phyloP scores from a whole-genome alignment of 306 rosid species.

The Corylus avellana region DNA sequence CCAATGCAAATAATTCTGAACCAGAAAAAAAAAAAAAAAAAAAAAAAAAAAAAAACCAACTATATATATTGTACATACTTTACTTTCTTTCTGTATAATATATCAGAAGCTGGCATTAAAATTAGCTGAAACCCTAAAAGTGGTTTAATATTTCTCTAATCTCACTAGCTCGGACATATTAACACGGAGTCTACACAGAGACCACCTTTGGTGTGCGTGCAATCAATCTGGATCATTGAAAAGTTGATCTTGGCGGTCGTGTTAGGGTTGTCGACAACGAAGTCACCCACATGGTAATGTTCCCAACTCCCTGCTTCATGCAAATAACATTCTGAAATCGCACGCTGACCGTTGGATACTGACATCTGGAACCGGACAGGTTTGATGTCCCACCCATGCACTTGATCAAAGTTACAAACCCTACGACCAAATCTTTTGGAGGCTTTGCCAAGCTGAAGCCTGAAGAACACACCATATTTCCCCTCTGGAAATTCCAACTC shows the following conservation, averaged over 20 bases:
- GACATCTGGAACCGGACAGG: slow-evolving; percentile 74
- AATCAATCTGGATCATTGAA: slow-evolving; percentile 86
- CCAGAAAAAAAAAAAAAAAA: neutral
- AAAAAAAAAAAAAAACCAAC: neutral
- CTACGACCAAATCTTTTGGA: slow-evolving; percentile 55
- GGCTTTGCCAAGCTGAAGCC: slow-evolving; percentile 71
- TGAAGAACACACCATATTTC: slow-evolving; percentile 56
- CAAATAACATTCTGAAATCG: slow-evolving; percentile 48
- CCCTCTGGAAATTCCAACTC: slow-evolving; percentile 77
- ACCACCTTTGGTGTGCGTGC: slow-evolving; percentile 94
- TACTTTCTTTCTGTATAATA: neutral
- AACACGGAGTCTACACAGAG: slow-evolving; percentile 69
- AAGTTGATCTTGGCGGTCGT: slow-evolving; percentile 47
- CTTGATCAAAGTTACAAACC: slow-evolving; percentile 52
- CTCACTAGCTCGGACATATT: slow-evolving; percentile 44
- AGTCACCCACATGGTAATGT: slow-evolving; percentile 67
- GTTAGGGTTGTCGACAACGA: slow-evolving; percentile 33
- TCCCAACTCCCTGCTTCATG: slow-evolving; percentile 55
- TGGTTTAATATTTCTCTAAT: slow-evolving; percentile 20
- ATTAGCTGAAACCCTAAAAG: slow-evolving; percentile 11
- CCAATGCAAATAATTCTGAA: neutral
- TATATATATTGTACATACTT: neutral
- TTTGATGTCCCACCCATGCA: slow-evolving; percentile 84
- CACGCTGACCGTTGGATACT: slow-evolving; percentile 61
- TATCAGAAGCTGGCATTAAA: neutral